phyloP scores from a whole-genome alignment of 768 basidiomycete species.

The Xanthoconium purpureum region DNA sequence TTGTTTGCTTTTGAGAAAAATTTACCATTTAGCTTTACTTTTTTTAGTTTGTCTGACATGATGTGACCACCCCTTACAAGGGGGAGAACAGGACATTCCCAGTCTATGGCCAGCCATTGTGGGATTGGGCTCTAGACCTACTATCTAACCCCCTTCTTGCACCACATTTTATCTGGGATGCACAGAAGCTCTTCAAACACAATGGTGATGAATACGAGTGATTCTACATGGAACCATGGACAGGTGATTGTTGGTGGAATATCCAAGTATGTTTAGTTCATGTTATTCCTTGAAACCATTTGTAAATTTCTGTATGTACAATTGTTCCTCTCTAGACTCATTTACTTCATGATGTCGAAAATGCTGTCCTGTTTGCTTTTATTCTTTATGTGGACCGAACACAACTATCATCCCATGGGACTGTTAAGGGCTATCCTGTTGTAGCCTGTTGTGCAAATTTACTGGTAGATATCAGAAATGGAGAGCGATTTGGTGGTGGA shows the following conservation, averaged over 20 bases:
- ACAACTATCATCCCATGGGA: neutral
- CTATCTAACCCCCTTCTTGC: neutral
- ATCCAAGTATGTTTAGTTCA: neutral
- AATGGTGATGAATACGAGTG: neutral
- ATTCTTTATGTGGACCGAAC: neutral
- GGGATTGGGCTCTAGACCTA: neutral
- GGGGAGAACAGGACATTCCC: neutral
- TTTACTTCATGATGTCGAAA: neutral
- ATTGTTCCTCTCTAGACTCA: neutral
- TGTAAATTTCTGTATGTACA: neutral
- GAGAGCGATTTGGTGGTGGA: neutral
- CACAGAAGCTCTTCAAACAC: neutral
- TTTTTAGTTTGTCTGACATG: neutral
- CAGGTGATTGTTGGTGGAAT: neutral
- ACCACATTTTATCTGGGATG: neutral
- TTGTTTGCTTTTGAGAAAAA: too few species aligned
- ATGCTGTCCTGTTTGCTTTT: neutral
- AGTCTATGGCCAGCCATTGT: neutral
- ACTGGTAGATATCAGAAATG: neutral
- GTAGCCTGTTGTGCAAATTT: neutral
- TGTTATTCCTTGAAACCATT: neutral
- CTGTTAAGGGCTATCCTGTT: neutral
- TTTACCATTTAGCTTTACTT: too few species aligned
- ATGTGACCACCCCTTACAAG: neutral
- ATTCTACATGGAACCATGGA: neutral